Percentiles rank a stretch among this genome's conserved stretches.
Conservation (phyloP, 2,329 filamentous ascomycete genomes). For the Aureobasidium vineae region DNA sequence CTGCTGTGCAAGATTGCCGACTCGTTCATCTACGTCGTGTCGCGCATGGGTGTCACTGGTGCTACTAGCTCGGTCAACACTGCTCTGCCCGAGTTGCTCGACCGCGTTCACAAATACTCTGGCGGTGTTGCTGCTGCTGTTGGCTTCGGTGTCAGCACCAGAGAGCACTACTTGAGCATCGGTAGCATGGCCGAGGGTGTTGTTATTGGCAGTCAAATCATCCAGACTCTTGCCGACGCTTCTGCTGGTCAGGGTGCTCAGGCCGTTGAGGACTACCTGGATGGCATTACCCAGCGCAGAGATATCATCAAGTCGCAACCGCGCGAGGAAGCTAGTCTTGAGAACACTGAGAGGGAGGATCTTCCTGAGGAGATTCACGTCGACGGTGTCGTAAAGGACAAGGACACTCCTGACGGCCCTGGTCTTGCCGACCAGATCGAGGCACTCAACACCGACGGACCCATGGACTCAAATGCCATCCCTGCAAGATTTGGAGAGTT, state of each 20-base stretch:
- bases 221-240: conserved; percentile 73
- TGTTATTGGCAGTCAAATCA: conserved; percentile 93
- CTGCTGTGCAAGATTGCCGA: conserved; percentile 94
- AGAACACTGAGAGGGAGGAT: conserved; percentile 62
- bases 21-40: conserved; percentile 98
- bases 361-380: conserved; percentile 65
- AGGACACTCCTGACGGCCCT: conserved; percentile 55
- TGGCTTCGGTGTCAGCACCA: conserved; percentile 93
- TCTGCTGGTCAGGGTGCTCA: conserved; percentile 64
- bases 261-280: conserved; percentile 82
- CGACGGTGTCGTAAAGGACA: conserved; percentile 64
- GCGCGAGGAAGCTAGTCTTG: conserved; percentile 67
- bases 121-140: conserved; percentile 88
- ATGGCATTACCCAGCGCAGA: conserved; percentile 59
- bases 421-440: conserved; percentile 81
- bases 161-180: conserved; percentile 87
- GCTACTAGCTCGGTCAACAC: conserved; percentile 79
- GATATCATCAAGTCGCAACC: conserved; percentile 50
- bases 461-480: conserved; percentile 54
- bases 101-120: conserved; percentile 86
- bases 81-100: conserved; percentile 76
- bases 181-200: conserved; percentile 85
- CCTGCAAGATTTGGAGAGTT: conserved; percentile 92
- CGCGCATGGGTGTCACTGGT: conserved; percentile 93
- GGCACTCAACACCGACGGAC: conserved; percentile 66